Conservation (phyloP, 2,329 filamentous ascomycete species). For the Helicocarpus griseus region DNA sequence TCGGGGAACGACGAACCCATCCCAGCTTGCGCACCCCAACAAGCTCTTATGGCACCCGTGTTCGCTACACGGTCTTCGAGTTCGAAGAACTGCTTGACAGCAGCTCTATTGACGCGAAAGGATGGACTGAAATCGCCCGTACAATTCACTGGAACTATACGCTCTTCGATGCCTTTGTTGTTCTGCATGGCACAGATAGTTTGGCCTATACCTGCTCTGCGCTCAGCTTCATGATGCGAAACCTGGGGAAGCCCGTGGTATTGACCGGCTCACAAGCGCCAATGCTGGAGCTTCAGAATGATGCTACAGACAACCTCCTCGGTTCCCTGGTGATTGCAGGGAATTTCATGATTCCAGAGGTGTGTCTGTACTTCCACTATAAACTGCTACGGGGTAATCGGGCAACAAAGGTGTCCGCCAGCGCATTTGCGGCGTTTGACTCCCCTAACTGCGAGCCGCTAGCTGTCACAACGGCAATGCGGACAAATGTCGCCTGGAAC, state of each 20-base stretch:
- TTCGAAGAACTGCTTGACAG: slow-evolving; percentile 80
- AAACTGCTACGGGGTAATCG: slow-evolving; percentile 82
- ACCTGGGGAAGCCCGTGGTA: slow-evolving; percentile 83
- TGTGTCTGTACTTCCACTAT: slow-evolving; percentile 90
- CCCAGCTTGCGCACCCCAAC: slow-evolving; percentile 68
- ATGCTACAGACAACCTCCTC: slow-evolving; percentile 83
- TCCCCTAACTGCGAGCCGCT: slow-evolving; percentile 79
- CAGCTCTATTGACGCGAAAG: slow-evolving; percentile 75
- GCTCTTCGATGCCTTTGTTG: slow-evolving; percentile 81
- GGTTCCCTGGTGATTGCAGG: slow-evolving; percentile 82
- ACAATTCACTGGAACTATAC: slow-evolving; percentile 79
- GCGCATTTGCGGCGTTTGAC: slow-evolving; percentile 76
- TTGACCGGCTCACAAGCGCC: slow-evolving; percentile 75
- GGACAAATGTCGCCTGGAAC: slow-evolving; percentile 72
- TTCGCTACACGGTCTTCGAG: slow-evolving; percentile 76
- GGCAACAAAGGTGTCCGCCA: slow-evolving; percentile 78
- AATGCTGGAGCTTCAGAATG: slow-evolving; percentile 83
- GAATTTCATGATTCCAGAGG: slow-evolving; percentile 86
- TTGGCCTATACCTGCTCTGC: slow-evolving; percentile 83
- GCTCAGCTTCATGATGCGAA: slow-evolving; percentile 84
- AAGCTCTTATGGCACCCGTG: slow-evolving; percentile 68
- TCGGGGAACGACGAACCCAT: slow-evolving; percentile 42
- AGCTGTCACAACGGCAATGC: slow-evolving; percentile 69
- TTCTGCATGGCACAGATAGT: slow-evolving; percentile 85
- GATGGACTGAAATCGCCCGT: slow-evolving; percentile 75